Evolutionary conservation across 768 basidiomycete species (phyloP).

Genomic region (Fibroporia radiculosa): DNA sequence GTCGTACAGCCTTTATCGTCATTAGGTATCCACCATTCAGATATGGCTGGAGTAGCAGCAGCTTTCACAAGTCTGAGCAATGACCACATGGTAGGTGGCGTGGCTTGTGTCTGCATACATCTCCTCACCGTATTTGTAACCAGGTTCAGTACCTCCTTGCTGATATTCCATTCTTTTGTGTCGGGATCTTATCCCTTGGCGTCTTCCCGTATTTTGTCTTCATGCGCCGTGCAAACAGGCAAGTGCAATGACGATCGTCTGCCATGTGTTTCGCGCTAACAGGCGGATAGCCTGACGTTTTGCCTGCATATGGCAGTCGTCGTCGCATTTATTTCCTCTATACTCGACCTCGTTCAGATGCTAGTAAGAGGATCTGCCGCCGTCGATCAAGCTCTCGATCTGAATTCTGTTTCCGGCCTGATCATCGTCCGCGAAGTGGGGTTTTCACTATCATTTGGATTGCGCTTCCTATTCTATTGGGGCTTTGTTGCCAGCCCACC

Average conservation of each 20-base stretch:
- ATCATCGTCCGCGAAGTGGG: slow-evolving; percentile 50
- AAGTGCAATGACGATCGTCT: slow-evolving; percentile 29
- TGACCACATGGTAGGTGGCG: slow-evolving; percentile 35
- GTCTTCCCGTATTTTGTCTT: slow-evolving; percentile 49
- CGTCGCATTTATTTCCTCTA: slow-evolving; percentile 51
- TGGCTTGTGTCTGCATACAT: not conserved
- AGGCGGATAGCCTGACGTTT: slow-evolving; percentile 26
- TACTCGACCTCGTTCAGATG: slow-evolving; percentile 54
- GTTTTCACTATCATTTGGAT: slow-evolving; percentile 47
- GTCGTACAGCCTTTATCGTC: too few species aligned
- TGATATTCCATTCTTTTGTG: slow-evolving; percentile 60
- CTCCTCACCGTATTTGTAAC: not conserved
- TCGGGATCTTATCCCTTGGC: slow-evolving; percentile 59
- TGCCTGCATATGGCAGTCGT: slow-evolving; percentile 53
- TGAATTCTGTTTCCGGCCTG: slow-evolving; percentile 28
- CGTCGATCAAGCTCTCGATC: slow-evolving; percentile 16
- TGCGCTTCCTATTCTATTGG: slow-evolving; percentile 67
- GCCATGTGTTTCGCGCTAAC: not conserved
- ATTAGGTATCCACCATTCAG: too few species aligned
- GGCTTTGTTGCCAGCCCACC: slow-evolving; percentile 52
- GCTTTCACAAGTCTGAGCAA: slow-evolving; percentile 30
- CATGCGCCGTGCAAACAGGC: slow-evolving; percentile 46
- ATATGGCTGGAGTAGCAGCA: slow-evolving; percentile 19
- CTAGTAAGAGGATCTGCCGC: slow-evolving; percentile 31
- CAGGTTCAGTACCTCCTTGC: slow-evolving; percentile 51